Evolutionary conservation across 768 basidiomycete species (phyloP).

Genomic region (Podaxis rugospora): DNA sequence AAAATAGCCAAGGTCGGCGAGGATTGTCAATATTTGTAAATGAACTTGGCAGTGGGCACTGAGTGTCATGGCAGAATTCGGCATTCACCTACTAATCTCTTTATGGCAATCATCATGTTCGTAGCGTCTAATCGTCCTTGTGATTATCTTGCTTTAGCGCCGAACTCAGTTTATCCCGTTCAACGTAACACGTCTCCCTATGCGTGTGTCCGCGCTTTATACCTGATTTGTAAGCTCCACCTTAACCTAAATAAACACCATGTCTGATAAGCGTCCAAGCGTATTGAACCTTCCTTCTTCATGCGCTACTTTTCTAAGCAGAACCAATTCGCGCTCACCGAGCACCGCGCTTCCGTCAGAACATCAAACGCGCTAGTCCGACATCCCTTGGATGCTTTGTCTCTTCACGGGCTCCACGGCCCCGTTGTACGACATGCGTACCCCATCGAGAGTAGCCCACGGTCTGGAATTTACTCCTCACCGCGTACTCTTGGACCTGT

Average conservation of each 20-base stretch:
- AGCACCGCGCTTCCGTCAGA: neutral
- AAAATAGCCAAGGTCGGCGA: neutral
- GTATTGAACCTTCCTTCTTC: neutral
- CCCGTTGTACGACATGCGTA: neutral
- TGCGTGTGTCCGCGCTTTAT: no score
- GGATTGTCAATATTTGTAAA: neutral
- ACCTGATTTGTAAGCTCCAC: neutral
- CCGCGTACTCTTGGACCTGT: no score
- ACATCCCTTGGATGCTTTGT: neutral
- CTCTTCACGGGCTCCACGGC: neutral
- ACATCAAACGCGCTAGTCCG: neutral
- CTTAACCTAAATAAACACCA: neutral
- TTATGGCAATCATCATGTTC: neutral
- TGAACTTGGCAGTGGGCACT: neutral
- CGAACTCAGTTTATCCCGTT: neutral
- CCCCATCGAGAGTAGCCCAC: neutral
- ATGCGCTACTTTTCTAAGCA: neutral
- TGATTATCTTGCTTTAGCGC: neutral
- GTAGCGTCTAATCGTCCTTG: neutral
- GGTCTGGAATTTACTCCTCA: no score
- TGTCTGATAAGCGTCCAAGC: neutral
- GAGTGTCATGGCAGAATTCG: neutral
- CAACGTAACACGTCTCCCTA: neutral
- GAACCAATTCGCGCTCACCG: neutral
- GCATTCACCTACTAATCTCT: neutral